A percentile compares a stretch with the other conserved stretches of the same genome.
Evolutionary conservation across 2,329 filamentous ascomycete genomes (phyloP).

Genomic region (Penicillium palitans): DNA sequence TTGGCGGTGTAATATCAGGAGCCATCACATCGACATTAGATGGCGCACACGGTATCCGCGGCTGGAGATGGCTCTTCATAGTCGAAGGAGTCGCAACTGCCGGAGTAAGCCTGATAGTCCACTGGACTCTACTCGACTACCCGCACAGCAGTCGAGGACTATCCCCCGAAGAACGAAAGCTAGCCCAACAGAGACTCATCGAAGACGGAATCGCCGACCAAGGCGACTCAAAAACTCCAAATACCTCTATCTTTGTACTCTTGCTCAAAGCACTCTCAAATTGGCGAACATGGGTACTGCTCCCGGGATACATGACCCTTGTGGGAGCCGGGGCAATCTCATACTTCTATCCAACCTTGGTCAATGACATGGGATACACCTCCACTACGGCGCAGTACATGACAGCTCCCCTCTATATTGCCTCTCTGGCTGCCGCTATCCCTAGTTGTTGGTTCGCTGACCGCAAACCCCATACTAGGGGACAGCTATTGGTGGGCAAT

Average conservation of each 20-base stretch:
- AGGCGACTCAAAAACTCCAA: not conserved
- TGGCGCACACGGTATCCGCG: constrained; percentile 1
- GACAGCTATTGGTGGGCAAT: not conserved
- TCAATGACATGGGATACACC: constrained; percentile 3
- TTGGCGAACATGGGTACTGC: constrained; percentile 9
- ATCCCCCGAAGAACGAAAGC: not conserved
- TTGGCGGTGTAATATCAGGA: constrained; percentile 6
- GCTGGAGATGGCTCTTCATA: constrained; percentile 15
- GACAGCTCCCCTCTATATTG: constrained; percentile 8
- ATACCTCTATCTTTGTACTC: not conserved
- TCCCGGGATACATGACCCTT: constrained; percentile 5
- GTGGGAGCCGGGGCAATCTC: constrained; percentile 5
- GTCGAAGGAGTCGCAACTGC: constrained; percentile 9
- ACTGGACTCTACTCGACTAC: constrained; percentile 7
- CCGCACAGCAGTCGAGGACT: constrained; percentile 4
- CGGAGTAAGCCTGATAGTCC: not conserved
- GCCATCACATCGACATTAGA: constrained; percentile 9
- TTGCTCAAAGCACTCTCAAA: not conserved
- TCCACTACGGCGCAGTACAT: constrained; percentile 7
- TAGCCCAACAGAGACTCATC: constrained; percentile 5
- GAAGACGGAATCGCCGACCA: constrained; percentile 4
- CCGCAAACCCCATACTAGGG: not conserved
- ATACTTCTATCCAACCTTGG: constrained; percentile 4
- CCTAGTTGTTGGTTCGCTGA: constrained; percentile 8
- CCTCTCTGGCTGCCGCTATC: not conserved